Evolutionary conservation across 164 flowering plant species (phyloP).

Genomic region (Amborella trichopoda): DNA sequence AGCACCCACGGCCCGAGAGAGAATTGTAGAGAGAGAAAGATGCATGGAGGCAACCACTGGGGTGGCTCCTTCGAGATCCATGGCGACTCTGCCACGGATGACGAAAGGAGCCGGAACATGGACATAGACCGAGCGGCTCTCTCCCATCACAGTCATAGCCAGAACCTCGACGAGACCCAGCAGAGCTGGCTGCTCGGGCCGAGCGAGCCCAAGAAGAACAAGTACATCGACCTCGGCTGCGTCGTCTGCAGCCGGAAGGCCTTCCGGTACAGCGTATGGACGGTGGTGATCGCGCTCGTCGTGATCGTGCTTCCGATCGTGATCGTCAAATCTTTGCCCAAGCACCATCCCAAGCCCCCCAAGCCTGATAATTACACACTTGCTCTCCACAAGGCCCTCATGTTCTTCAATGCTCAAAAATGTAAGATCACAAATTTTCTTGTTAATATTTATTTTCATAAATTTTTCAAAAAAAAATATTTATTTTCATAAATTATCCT

Average conservation of each 20-base stretch:
- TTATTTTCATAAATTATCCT: too few species aligned
- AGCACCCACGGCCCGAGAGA: too few species aligned
- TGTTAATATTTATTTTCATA: too few species aligned
- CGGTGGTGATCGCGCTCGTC: constrained; percentile 25
- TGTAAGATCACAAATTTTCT: constrained; percentile 30
- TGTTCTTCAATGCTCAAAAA: constrained; percentile 84
- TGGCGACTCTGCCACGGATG: constrained; percentile 14
- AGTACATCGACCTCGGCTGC: constrained; percentile 76
- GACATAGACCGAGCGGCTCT: constrained; percentile 47
- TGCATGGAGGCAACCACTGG: constrained; percentile 53
- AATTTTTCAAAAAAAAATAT: too few species aligned
- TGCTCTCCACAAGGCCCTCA: constrained; percentile 70
- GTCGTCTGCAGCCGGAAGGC: constrained; percentile 42
- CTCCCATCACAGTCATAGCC: not conserved
- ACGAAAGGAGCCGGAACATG: constrained; percentile 22
- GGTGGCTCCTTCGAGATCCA: constrained; percentile 65
- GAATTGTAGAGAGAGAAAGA: constrained; percentile 11
- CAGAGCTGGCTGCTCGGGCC: constrained; percentile 75
- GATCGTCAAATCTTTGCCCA: constrained; percentile 45
- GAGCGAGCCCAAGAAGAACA: constrained; percentile 16
- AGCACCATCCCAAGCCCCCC: constrained; percentile 31
- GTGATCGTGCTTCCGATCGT: constrained; percentile 56
- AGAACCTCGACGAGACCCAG: constrained; percentile 46
- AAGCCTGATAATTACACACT: constrained; percentile 51
- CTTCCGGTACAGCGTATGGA: constrained; percentile 31